Conservation (phyloP, 768 basidiomycete species). For the Inosperma sp. region DNA sequence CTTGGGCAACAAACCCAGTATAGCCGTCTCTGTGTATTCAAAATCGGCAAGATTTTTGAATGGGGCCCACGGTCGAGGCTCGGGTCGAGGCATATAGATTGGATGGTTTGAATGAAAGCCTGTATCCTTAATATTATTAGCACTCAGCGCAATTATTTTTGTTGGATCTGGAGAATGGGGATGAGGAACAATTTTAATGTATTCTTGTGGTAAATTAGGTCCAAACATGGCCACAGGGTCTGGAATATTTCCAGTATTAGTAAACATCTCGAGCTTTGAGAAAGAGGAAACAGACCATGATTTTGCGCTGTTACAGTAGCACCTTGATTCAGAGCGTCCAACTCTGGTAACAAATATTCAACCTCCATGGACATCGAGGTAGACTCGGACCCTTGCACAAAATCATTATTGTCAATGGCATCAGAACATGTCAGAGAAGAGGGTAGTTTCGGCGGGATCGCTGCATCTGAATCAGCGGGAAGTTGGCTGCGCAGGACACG, state of each 20-base stretch:
- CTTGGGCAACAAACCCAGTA: conserved; percentile 18
- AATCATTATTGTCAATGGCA: neutral
- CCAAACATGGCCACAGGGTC: neutral
- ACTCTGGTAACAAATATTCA: neutral
- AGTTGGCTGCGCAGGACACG: neutral
- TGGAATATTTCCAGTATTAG: conserved; percentile 1
- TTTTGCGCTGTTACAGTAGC: neutral
- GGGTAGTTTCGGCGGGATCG: neutral
- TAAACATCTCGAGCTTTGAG: neutral
- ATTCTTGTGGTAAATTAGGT: neutral
- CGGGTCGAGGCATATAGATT: conserved; percentile 7
- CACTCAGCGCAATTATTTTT: neutral
- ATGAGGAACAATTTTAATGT: neutral
- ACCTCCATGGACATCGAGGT: neutral
- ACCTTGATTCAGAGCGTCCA: neutral
- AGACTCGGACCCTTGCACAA: neutral
- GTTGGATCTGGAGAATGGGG: neutral
- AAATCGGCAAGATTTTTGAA: conserved; percentile 24
- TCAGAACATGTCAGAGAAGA: too few relatives aligned
- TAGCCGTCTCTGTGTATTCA: conserved; percentile 23
- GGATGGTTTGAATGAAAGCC: neutral
- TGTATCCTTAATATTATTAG: neutral
- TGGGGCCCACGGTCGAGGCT: conserved; percentile 23
- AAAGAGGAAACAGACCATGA: neutral
- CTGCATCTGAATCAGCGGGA: neutral